Evolutionary conservation across 202 grass and related monocot species (phyloP), one percentile per base, ranked within the genome.

Genomic region (Setaria italica): DNA sequence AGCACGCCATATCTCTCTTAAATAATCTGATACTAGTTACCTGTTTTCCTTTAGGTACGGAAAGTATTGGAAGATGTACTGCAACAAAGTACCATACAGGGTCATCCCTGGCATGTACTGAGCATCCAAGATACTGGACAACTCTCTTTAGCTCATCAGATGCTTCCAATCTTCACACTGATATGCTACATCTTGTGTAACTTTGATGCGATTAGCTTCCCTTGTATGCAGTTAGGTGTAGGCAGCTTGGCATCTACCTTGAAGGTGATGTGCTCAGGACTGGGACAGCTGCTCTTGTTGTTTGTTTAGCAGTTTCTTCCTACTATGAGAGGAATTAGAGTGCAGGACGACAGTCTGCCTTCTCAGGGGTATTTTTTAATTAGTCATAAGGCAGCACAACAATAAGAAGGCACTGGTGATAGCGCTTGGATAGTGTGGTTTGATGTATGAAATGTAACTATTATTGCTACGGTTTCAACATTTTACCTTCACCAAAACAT

Each of bases 21-120:
- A 42, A 32, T 51, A 65, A 32, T 74, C 78, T 90, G 72, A 72
- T 37, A 14, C 2, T 29, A 45, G n/a, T n/a, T 72, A 29, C 73
- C 8, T 80, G 9, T 48, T 21, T 63, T 17, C 15, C 62, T 42
- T 72, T 85, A 97, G 94, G 78, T 99, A 97, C 4, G 97, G 94
- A 47, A 97, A 97, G 77, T 97, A 88, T 83, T 99, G 94, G 94
- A 99, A 97, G 73, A 83, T 82, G 80, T 99, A 99, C 85, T 93
- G 94, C 68, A 88, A 87, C 79, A 99, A 85, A 89, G 97, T 94
- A 43, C 90, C 82, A 10, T 93, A 93, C 83, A 92, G 97, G 69
- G 77, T 97, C 72, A 69, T 99, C 70, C 97, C 97, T 87, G 97
- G 90, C 85, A 97, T 99, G 81, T 89, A 97, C 76, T 99, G 87